Evolutionary conservation across 73 alveolate species (phyloP), one percentile per base, ranked within the genome.

Genomic region (Paraurostyla sp.): DNA sequence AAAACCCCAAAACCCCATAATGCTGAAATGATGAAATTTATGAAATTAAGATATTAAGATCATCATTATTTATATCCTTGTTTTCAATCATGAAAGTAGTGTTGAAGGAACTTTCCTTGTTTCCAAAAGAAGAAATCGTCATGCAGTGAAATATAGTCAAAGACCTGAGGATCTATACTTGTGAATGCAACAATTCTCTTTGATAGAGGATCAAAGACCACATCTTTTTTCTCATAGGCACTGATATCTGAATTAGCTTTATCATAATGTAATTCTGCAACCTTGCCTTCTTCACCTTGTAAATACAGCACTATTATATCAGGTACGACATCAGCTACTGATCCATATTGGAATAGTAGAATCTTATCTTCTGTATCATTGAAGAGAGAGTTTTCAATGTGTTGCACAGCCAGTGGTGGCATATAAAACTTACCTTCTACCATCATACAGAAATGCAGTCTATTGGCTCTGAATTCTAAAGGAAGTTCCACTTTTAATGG

Each of bases 131-230:
- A 69, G 41, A 69, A 69, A 40, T 69, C 84, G 29, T 69, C 84
- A 38, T 43, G 58, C 41, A 69, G n/a, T 11, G 58, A 38, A 7
- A 69, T 69, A 38, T 41, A 69, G 23, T 69, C 84, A 69, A 69
- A 69, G 29, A 38, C 84, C 7, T 69, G 3, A 9, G 58, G 62
- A 42, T 69, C 84, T 22, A 69, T 41, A 69, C 41, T 46, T 35
- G 84, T 69, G 40, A 69, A 69, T 38, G 84, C 65, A 69, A 69
- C 84, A 7, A 69, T 69, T 36, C 84, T 69, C 40, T 69, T 69
- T 6, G 84, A 69, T 33, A 69, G 40, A 13, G 84, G 84, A 38
- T 69, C 84, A 38, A 69, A 69, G 15, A 69, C 84, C 18, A 69
- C 84, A 69, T 69, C 84, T 29, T 36, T 69, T 35, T 69, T 69